Conservation (phyloP, 768 basidiomycete genomes). For the Cyathus striatus region DNA sequence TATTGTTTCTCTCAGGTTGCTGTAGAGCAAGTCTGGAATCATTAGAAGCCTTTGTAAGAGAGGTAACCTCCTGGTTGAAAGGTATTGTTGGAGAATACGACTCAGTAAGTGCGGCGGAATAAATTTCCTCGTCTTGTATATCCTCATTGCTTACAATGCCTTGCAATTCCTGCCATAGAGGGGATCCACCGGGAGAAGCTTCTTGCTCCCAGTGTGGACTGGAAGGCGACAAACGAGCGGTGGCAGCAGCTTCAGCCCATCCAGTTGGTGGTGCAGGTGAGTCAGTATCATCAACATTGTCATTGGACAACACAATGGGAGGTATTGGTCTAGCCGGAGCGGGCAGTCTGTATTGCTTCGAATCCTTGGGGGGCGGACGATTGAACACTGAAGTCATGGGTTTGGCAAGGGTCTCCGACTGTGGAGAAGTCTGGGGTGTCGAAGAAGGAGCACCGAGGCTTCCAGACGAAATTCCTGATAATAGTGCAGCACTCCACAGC, state of each 20-base stretch:
- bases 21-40: too few species aligned
- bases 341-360: not conserved
- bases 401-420: not conserved
- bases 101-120: conserved; percentile 18
- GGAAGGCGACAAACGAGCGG: conserved; percentile 2
- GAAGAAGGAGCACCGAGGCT: not conserved
- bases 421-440: not conserved
- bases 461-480: conserved; percentile 41
- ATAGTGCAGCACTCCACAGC: conserved; percentile 49
- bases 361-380: not conserved
- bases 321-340: not conserved
- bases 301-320: not conserved
- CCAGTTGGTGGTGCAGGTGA: not conserved
- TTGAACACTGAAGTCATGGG: not conserved
- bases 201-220: conserved; percentile 5
- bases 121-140: conserved; percentile 8
- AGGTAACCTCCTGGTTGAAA: conserved; percentile 10
- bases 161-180: conserved; percentile 12
- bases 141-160: conserved; percentile 15
- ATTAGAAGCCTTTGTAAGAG: too few species aligned
- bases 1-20: too few species aligned
- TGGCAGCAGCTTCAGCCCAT: not conserved
- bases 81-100: conserved; percentile 19
- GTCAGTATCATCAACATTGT: not conserved
- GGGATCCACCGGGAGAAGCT: conserved; percentile 4